Base-by-base conservation (phyloP, 2,329 filamentous ascomycete species). In the Verticillium albo-atrum region DNA sequence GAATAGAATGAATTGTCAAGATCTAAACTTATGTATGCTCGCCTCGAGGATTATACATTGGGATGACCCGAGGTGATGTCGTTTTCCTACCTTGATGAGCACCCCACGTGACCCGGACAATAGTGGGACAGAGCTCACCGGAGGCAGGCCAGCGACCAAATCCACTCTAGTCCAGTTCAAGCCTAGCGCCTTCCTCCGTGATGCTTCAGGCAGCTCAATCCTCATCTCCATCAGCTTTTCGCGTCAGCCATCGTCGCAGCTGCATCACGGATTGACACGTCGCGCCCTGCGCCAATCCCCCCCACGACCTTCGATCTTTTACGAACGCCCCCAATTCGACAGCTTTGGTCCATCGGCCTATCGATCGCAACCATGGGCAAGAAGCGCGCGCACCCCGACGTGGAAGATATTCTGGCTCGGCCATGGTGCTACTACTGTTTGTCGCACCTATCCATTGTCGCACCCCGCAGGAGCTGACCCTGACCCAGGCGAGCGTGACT, bases 391-490 rank as follows among this genome's bases (percentile, higher is more conserved):
- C 89, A 91, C 71, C 91, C 92, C 64, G 87, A 93, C 68, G 81
- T 97, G 67, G 91, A 98, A 78, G 92, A 98, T 77, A 82, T 97
- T 67, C 85, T 99, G 63, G 80, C 82, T 66, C 89, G 93, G 60
- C 90, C 94, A 55, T 98, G 93, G 93, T 99, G 95, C 79, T 99
- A 97, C 78, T 99, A 99, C 80, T 99, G 95, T 88, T 51, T 15
- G 55, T 57, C 55, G 66, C 60, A 78, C 66, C 64, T 53, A 37
- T 37, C 53, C 57, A 58, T 55, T 15, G 26, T 56, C 54, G 61
- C 55, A 52, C 54, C 52, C 47, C 27, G 27, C 54, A 54, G 27
- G 25, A 58, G 53, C 62, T 71, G 60, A 69, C 72, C 69, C 47
- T 15, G 23, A 27, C 20, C 3, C 58, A 88, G 85, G 85, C 76